phyloP scores from a whole-genome alignment of 179 eudicot species.

The Silene noctiflora region DNA sequence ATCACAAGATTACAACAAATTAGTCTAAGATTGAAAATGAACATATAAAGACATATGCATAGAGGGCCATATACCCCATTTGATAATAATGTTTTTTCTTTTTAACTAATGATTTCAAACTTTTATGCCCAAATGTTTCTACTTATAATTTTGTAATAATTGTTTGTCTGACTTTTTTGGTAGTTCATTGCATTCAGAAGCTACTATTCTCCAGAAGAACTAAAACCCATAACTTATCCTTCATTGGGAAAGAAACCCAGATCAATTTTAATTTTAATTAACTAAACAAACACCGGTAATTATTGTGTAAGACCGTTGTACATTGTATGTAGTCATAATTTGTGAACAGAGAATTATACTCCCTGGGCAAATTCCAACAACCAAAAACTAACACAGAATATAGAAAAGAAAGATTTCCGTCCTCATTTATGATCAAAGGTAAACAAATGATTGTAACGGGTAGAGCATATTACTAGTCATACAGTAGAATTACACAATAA shows the following conservation, averaged over 20 bases:
- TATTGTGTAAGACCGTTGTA: too few relatives aligned
- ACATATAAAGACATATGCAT: constrained; percentile 18
- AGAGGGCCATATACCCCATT: constrained; percentile 28
- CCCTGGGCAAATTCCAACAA: neutral
- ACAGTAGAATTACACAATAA: too few relatives aligned
- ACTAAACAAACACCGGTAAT: neutral
- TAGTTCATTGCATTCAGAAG: constrained; percentile 31
- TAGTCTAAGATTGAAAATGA: constrained; percentile 22
- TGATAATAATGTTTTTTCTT: constrained; percentile 32
- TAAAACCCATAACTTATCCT: constrained; percentile 21
- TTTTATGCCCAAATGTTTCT: constrained; percentile 10
- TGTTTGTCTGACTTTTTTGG: constrained; percentile 16
- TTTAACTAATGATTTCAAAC: constrained; percentile 30
- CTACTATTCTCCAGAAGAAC: constrained; percentile 14
- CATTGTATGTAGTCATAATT: neutral
- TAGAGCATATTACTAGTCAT: too few relatives aligned
- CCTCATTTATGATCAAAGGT: too few relatives aligned
- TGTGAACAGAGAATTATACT: too few relatives aligned
- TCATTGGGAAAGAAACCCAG: constrained; percentile 18
- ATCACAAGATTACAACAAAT: constrained; percentile 36
- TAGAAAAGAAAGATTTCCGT: too few relatives aligned
- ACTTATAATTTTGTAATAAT: neutral
- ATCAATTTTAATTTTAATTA: constrained; percentile 10
- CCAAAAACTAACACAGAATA: too few relatives aligned
- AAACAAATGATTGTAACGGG: too few relatives aligned